Evolutionary conservation across 768 basidiomycete genomes (phyloP).

Genomic region (Pleurotus eryngii): DNA sequence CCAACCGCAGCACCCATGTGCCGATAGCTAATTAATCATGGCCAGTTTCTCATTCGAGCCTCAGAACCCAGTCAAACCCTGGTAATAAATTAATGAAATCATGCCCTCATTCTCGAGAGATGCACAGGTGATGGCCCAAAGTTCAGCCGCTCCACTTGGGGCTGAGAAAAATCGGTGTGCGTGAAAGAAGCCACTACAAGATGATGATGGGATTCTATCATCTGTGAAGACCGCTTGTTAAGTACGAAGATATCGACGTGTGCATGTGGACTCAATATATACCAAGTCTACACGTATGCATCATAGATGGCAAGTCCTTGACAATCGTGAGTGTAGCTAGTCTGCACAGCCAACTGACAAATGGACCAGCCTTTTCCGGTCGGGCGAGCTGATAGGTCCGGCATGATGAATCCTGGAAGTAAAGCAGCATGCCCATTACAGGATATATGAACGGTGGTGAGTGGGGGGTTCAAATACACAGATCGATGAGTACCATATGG

Average conservation of each 20-base stretch:
- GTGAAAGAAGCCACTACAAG: neutral
- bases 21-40: no score
- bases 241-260: neutral
- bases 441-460: neutral
- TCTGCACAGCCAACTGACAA: neutral
- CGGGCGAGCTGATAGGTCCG: neutral
- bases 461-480: neutral
- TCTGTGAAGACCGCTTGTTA: neutral
- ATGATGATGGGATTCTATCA: neutral
- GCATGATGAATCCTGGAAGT: constrained; percentile 6
- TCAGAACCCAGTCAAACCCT: no score
- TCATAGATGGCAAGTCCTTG: constrained; percentile 5
- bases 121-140: neutral
- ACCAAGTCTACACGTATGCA: neutral
- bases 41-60: no score
- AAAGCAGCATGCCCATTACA: constrained; percentile 1
- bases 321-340: constrained; percentile 3
- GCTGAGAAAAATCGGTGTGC: neutral
- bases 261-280: neutral
- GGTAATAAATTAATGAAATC: neutral
- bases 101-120: neutral
- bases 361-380: neutral
- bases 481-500: neutral
- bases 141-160: neutral
- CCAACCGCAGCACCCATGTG: no score